These are phyloP conservation scores for Blepharisma stoltei DNA, from an alignment of 73 alveolate genomes.

Conservation along the genomic window DNA sequence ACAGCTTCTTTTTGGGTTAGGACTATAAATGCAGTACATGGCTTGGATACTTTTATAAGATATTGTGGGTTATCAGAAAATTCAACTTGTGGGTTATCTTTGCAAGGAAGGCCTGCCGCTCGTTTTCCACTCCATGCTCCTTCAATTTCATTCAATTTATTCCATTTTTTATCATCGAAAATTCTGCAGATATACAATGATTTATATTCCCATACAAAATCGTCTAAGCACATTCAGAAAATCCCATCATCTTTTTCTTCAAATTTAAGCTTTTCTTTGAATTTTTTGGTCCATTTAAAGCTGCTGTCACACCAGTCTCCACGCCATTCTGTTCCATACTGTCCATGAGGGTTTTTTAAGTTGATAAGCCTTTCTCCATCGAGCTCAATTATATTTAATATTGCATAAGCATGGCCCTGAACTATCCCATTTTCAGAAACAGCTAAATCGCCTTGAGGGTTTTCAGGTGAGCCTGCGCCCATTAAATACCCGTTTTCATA, in stretches of 20 bases:
- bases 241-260: constrained; percentile 64
- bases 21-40: constrained; percentile 51
- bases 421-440: constrained; percentile 77
- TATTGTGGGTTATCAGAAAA: constrained; percentile 57
- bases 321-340: constrained; percentile 73
- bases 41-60: constrained; percentile 47
- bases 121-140: constrained; percentile 70
- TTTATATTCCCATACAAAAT: constrained; percentile 54
- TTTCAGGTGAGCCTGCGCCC: constrained; percentile 84
- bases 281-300: constrained; percentile 63
- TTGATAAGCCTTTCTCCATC: constrained; percentile 51
- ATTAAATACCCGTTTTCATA: constrained; percentile 43
- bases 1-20: constrained; percentile 47
- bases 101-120: constrained; percentile 74
- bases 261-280: constrained; percentile 44
- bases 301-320: constrained; percentile 89
- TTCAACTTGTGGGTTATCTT: constrained; percentile 50
- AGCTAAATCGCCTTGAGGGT: constrained; percentile 60
- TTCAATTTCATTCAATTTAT: constrained; percentile 31
- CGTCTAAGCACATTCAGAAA: constrained; percentile 73
- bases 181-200: constrained; percentile 62
- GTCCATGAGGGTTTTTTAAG: constrained; percentile 83
- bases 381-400: constrained; percentile 52
- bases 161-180: constrained; percentile 43
- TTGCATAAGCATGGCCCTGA: constrained; percentile 84